Evolutionary conservation across 2,329 filamentous ascomycete genomes (phyloP), one percentile per base, ranked within the genome.

Genomic region (Aspergillus amoenus): DNA sequence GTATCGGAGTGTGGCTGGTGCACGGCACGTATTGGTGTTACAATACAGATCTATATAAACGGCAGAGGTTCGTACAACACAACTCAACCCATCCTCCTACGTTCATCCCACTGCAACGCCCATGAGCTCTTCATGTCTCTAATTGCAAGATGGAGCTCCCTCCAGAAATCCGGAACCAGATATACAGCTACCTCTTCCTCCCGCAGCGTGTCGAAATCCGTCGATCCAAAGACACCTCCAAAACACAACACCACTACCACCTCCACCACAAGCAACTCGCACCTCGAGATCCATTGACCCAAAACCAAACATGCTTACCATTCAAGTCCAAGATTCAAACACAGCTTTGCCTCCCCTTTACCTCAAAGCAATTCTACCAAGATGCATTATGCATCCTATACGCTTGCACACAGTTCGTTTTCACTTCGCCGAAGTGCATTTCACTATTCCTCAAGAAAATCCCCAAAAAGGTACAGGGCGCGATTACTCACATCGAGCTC

Each of bases 341-440:
- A 5, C 41, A 39, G 21, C 40, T 92, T 15, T 77, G 79, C 1
- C 76, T 90, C 27, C 78, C 90, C 61, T 79, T 84, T 47, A 83
- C 84, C 30, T 88, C 83, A 67, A 81, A 79, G 52, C 82, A 80
- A 51, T 76, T 90, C 41, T 83, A 88, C 66, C 68, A 73, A 15
- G 88, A 91, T 71, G 85, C 87, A 1, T 82, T 84, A 0, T 81
- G 86, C 63, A 78, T 81, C 60, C 88, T 90, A 70, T 91, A 89
- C 73, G 56, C 60, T 2, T 62, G 45, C 17, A 65, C 60, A 8
- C 65, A 68, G 22, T 68, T 68, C 46, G 58, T 68, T 27, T 68
- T 68, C 44, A 45, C 40, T 12, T 59, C 61, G 3, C 52, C 63
- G 4, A 61, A 60, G 12, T 40, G 62, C 4, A 47, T 62, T 8